These are phyloP conservation scores for Apophysomyces trapeziformis DNA, from an alignment of 371 early-diverging fungal genomes.

Conservation along the genomic window DNA sequence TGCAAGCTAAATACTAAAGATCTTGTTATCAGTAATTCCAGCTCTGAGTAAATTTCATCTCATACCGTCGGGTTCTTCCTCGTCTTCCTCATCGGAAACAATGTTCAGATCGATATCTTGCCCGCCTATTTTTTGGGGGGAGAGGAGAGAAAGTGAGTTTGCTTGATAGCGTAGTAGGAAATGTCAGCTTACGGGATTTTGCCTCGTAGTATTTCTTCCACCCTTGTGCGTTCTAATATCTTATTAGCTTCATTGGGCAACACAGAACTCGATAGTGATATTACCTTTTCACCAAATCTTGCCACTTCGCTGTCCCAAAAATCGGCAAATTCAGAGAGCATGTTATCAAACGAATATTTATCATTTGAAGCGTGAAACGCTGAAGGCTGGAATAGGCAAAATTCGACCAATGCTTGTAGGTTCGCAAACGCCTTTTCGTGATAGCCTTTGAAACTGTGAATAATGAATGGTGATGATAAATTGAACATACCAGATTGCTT, in stretches of 20 bases:
- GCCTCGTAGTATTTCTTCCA: conserved; percentile 48
- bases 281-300: conserved; percentile 76
- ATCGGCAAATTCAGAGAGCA: conserved; percentile 61
- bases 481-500: conserved; percentile 61
- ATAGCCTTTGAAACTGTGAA: conserved; percentile 51
- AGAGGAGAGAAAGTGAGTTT: neutral
- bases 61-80: conserved; percentile 12
- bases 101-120: conserved; percentile 22
- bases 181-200: conserved; percentile 24
- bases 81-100: conserved; percentile 19
- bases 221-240: conserved; percentile 55
- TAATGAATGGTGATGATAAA: neutral
- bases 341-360: conserved; percentile 40
- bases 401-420: conserved; percentile 77
- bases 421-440: conserved; percentile 70
- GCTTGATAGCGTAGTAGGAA: neutral
- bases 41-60: neutral
- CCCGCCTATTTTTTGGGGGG: neutral
- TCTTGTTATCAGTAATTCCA: neutral
- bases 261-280: too few species aligned
- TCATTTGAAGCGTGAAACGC: conserved; percentile 19
- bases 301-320: conserved; percentile 84
- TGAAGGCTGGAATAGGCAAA: conserved; percentile 68
- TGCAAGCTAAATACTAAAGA: conserved; percentile 19
- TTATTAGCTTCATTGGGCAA: too few species aligned